Base-by-base conservation (phyloP, 139 green algal species). In the Yamagishiella unicocca region DNA sequence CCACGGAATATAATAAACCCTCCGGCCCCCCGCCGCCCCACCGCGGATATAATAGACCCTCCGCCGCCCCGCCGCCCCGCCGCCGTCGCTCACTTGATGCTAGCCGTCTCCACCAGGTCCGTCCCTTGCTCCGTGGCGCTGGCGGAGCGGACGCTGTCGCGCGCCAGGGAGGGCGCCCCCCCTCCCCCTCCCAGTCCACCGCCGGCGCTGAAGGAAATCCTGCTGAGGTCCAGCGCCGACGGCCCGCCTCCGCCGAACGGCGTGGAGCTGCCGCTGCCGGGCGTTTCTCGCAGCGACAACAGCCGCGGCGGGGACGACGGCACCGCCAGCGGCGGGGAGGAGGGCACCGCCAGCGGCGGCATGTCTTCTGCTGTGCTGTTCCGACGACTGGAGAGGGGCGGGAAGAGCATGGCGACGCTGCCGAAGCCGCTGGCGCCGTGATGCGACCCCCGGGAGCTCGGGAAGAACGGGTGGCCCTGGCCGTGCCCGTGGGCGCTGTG, bases 101-200 rank as follows among this genome's bases (percentile, higher is more conserved):
- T 78, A 21, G 80, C 80, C 21, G 45, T 54, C 62, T 86, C 62
- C 38, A 37, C 79, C 3, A n/a, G 40, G n/a, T 64, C 79, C 38
- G 19, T 3, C 38, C 29, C 61, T 40, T 3, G 43, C 9, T 50
- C 58, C 14, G 27, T 74, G 3, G 2, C 42, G 38, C n/a, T 71
- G 42, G 14, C 33, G 5, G 79, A 85, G 25, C 29, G 61, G 3
- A 62, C 7, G 62, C 79, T 85, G 54, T 76, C 79, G 1, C 79
- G 61, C n/a, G 43, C 79, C 79, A 85, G 61, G 42, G 61, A 76
- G 33, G 79, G 61, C 9, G 79, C 61, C n/a, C 4, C 22, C 42
- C 42, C 62, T 12, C 22, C 61, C 22, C 61, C 79, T 9, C 42
- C 79, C 1, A n/a, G n/a, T n/a, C 37, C 38, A 33, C 78, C 78